Base-by-base conservation (phyloP, 1,284 basidiomycete species). In the Puccinia novopanici region DNA sequence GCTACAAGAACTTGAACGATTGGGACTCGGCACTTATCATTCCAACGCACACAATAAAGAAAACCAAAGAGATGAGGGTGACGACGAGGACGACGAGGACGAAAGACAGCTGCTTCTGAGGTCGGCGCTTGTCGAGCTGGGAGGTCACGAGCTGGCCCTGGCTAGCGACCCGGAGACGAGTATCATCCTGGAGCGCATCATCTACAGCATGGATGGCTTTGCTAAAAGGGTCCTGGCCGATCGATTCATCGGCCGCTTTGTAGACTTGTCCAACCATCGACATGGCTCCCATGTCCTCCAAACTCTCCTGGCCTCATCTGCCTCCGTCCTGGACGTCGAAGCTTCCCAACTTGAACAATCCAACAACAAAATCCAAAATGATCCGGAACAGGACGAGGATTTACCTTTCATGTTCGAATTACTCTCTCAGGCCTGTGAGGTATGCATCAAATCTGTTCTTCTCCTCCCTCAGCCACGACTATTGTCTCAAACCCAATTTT, bases 241-340 rank as follows among this genome's bases (percentile, higher is more conserved):
- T 85, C 90, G 91, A 81, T 87, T 98, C 82, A 89, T 89, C 27
- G 57, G 30, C 80, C 93, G 92, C 22, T 92, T 90, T 83, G 90
- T 90, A 82, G 85, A 88, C 59, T 88, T 96, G 22, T 87, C 90
- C 52, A 90, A 88, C 83, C 92, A 97, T 84, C 89, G 94, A 30
- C 95, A 94, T 87, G 93, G 92, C 22, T 95, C 93, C 34, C 95
- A 97, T 89, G 94, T 96, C 12, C 91, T 92, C 82, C 94, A 97
- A 86, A 96, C 94, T 0, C 87, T 95, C 82, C 88, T 96, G 82
- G 89, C 89, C 4, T 89, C 93, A 8, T 90, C 91, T 0, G 87
- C 87, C n/a, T 89, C 91, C 65, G 94, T 93, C 0, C 87, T 95
- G 34, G 89, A 90, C 68, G 89, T 94, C 84, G 95, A 98, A 89